These are phyloP conservation scores for Penicillium cinerascens DNA, from an alignment of 495 filamentous ascomycete genomes.

Conservation along the genomic window DNA sequence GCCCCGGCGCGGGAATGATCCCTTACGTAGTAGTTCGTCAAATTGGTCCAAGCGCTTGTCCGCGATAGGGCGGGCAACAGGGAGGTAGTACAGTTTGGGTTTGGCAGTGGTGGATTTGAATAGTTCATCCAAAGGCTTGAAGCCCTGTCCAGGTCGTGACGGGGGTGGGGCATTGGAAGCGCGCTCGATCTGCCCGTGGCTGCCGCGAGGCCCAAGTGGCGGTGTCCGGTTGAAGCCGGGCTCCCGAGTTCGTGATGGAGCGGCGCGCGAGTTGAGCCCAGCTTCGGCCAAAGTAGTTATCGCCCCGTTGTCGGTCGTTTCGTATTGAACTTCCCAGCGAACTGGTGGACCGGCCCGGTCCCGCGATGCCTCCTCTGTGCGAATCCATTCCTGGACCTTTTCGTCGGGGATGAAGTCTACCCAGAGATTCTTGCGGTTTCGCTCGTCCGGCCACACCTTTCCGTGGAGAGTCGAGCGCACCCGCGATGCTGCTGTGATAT, in stretches of 20 bases:
- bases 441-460: constrained; percentile 81
- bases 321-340: constrained; percentile 72
- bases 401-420: constrained; percentile 87
- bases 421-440: constrained; percentile 78
- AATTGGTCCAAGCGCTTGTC: constrained; percentile 66
- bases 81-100: constrained; percentile 66
- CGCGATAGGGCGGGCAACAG: constrained; percentile 47
- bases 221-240: constrained; percentile 33
- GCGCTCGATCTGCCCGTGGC: constrained; percentile 21
- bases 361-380: constrained; percentile 55
- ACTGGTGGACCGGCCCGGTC: constrained; percentile 45
- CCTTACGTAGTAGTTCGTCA: constrained; percentile 46
- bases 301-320: constrained; percentile 53
- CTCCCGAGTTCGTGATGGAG: constrained; percentile 21
- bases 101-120: constrained; percentile 62
- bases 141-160: constrained; percentile 42
- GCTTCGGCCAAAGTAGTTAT: constrained; percentile 54
- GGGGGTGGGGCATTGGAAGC: constrained; percentile 18
- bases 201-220: constrained; percentile 33
- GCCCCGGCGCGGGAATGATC: constrained; percentile 42
- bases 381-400: constrained; percentile 69
- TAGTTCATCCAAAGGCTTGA: constrained; percentile 59
- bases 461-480: constrained; percentile 75
- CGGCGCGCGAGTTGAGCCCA: constrained; percentile 23
- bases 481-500: constrained; percentile 66